Evolutionary conservation across 73 alveolate species (phyloP).

Genomic region (Paramecium sonneborni): DNA sequence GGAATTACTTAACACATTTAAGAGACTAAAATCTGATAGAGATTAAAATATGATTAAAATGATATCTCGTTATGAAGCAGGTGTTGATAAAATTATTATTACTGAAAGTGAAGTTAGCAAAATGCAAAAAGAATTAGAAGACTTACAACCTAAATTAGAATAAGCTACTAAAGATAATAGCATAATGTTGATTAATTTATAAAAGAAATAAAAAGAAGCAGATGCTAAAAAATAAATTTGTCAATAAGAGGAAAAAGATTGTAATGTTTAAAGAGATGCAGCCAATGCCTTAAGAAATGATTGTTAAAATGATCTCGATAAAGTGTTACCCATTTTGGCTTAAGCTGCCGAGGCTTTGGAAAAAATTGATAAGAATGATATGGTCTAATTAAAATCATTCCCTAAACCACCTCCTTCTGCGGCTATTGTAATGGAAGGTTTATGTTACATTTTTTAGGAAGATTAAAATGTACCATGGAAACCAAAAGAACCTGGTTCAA

Average conservation of each 20-base stretch:
- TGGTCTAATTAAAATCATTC: conserved; percentile 67
- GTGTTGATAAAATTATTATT: conserved; percentile 85
- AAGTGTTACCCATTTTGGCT: conserved; percentile 97
- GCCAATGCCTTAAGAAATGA: conserved; percentile 83
- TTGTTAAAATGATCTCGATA: conserved; percentile 88
- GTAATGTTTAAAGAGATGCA: conserved; percentile 81
- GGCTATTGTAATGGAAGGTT: conserved; percentile 67
- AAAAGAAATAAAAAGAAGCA: conserved; percentile 70
- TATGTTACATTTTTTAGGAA: conserved; percentile 62
- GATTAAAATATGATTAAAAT: conserved; percentile 13
- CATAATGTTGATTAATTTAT: conserved; percentile 27
- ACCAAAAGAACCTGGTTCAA: conserved; percentile 67
- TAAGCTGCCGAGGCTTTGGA: conserved; percentile 97
- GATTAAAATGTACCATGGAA: conserved; percentile 53
- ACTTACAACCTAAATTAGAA: conserved; percentile 87
- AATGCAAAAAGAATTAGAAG: conserved; percentile 85
- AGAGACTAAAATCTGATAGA: conserved; percentile 76
- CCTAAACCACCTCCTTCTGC: conserved; percentile 69
- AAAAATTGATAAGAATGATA: conserved; percentile 90
- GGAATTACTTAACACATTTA: conserved; percentile 95
- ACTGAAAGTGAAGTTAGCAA: conserved; percentile 84
- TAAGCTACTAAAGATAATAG: conserved; percentile 73
- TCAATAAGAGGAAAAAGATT: conserved; percentile 72
- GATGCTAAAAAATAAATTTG: no score
- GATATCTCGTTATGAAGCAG: conserved; percentile 68